Percentiles rank a stretch among this genome's conserved stretches.
These are phyloP conservation scores for Trametes versicolor DNA, from an alignment of 1,284 basidiomycete species.

Conservation along the genomic window DNA sequence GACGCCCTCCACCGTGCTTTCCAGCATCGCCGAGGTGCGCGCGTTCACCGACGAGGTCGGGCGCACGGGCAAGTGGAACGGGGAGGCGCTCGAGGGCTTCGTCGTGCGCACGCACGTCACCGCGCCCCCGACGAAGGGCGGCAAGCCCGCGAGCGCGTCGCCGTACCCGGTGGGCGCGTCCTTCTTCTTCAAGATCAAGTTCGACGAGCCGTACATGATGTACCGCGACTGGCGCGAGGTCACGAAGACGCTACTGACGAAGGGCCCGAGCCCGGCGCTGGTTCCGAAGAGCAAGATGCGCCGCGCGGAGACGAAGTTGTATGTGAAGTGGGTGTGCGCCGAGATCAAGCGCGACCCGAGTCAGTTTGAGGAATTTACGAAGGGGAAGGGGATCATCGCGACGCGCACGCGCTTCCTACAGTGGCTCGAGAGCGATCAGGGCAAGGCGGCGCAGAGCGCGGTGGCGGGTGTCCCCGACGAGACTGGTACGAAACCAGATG, in stretches of 20 bases:
- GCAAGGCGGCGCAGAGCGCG: constrained; percentile 47
- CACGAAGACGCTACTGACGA: constrained; percentile 79
- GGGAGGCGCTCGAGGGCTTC: constrained; percentile 94
- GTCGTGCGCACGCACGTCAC: constrained; percentile 87
- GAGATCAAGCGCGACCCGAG: constrained; percentile 72
- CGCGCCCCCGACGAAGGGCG: constrained; percentile 48
- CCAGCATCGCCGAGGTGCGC: constrained; percentile 76
- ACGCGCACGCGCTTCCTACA: constrained; percentile 84
- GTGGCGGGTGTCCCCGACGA: constrained; percentile 37
- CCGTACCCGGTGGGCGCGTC: constrained; percentile 85
- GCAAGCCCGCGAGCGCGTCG: constrained; percentile 48
- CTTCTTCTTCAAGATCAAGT: constrained; percentile 99
- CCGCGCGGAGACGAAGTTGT: constrained; percentile 71
- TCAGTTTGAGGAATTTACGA: constrained; percentile 73
- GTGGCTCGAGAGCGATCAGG: constrained; percentile 67
- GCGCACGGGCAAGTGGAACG: constrained; percentile 81
- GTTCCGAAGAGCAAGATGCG: constrained; percentile 72
- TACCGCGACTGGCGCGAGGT: constrained; percentile 98
- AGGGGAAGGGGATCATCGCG: constrained; percentile 86
- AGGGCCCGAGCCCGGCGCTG: constrained; percentile 44
- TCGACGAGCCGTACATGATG: constrained; percentile 99
- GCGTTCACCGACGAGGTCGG: constrained; percentile 78
- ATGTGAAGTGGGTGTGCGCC: constrained; percentile 74
- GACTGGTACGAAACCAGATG: constrained; percentile 49
- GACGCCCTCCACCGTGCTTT: constrained; percentile 71